Percentiles rank a stretch among this genome's conserved stretches.
Evolutionary conservation across 306 rosid genomes (phyloP).

Genomic region (Fagus crenata): DNA sequence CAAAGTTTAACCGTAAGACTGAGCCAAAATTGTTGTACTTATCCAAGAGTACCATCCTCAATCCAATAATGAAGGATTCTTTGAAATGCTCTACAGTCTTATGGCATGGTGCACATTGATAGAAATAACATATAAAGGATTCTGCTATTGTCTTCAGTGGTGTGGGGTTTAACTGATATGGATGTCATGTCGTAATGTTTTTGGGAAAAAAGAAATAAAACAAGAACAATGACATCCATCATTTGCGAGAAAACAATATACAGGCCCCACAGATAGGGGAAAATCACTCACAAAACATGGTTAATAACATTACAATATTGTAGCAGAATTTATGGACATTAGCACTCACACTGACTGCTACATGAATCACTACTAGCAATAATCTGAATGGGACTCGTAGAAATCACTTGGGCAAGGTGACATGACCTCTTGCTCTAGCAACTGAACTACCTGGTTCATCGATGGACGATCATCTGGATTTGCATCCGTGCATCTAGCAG

Average conservation of each 20-base stretch:
- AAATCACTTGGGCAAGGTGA: conserved; percentile 81
- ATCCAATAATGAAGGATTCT: too few relatives aligned
- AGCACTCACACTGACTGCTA: conserved; percentile 2
- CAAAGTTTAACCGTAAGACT: too few relatives aligned
- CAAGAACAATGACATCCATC: background rate
- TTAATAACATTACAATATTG: too few relatives aligned
- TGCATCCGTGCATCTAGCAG: conserved; percentile 81
- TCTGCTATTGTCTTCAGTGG: too few relatives aligned
- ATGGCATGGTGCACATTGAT: too few relatives aligned
- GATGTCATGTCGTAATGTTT: too few relatives aligned
- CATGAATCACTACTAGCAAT: conserved; percentile 35
- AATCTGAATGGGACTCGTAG: conserved; percentile 87
- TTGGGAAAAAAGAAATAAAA: too few relatives aligned
- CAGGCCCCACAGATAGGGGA: conserved; percentile 39
- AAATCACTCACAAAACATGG: conserved; percentile 24
- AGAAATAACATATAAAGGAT: too few relatives aligned
- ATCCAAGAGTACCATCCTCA: too few relatives aligned
- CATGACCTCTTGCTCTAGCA: conserved; percentile 82
- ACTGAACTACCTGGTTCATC: conserved; percentile 81
- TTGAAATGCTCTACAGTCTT: too few relatives aligned
- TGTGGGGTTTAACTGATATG: too few relatives aligned
- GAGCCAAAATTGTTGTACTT: too few relatives aligned
- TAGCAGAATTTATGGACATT: background rate
- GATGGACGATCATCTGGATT: conserved; percentile 83
- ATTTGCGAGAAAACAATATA: conserved; percentile 23